Evolutionary conservation across 2,329 filamentous ascomycete species (phyloP), one percentile per base, ranked within the genome.

Genomic region (Fusarium sp.): DNA sequence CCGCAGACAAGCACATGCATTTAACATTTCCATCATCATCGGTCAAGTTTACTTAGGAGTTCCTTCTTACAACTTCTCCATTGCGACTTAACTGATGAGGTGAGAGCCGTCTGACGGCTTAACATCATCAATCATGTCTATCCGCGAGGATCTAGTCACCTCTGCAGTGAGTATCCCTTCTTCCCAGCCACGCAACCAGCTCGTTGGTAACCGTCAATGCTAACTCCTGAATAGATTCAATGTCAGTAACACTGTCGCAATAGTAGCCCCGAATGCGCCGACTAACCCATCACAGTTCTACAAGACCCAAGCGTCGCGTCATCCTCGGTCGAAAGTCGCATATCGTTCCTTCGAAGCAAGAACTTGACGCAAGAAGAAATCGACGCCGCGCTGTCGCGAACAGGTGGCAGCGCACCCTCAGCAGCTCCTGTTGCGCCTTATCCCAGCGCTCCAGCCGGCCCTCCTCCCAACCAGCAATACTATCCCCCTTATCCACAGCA

Each of bases 291-390:
- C 55, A 45, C 77, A 95, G 94, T 99, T 81, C 90, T 99, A 65
- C 94, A 97, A 83, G 96, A 99, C 79, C 94, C 96, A 13, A 97
- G 91, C 54, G 95, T 99, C 73, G 90, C 94, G 40, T 89, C 90
- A 12, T 95, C 96, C 7, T 92, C 96, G n/a, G 83, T 97, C 67
- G 96, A 98, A 77, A 98, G 96, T 81, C 91, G 94, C 71, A 88
- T 98, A 64, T 92, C 94, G 11, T 99, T 99, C 75, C 86, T 99
- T 22, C 93, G 94, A 80, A 97, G 94, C 10, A 99, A 99, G 83
- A 98, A 99, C 80, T 87, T 99, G 57, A 98, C 95, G 1, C 92
- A 96, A 79, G 95, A 98, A 81, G 97, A 99, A 82, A 92, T 99
- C 76, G 93, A 96, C 77, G 85, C 89, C 40, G 92, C 97, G 18